Evolutionary conservation across 1,284 basidiomycete species (phyloP).

Genomic region (Microbotryum saponariae): DNA sequence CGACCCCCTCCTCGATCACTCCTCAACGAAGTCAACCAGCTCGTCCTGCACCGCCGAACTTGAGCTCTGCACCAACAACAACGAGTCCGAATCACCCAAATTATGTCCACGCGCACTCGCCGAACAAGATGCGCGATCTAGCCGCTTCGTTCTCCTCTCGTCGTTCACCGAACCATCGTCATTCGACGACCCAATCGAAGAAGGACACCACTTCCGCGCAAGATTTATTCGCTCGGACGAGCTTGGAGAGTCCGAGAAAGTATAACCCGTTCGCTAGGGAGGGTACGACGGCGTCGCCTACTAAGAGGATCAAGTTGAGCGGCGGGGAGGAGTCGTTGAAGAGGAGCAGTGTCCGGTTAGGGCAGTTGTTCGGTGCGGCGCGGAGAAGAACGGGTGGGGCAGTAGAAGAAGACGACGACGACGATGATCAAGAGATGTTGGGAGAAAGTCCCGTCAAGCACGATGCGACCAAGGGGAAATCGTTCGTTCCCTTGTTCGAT

Average conservation of each 20-base stretch:
- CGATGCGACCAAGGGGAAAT: not conserved
- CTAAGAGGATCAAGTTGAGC: no score
- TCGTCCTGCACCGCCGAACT: not conserved
- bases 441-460: not conserved
- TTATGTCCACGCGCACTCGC: constrained; percentile 29
- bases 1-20: not conserved
- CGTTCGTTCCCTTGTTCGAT: not conserved
- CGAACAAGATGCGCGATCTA: constrained; percentile 26
- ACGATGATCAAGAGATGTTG: not conserved
- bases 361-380: not conserved
- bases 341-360: not conserved
- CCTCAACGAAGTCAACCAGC: not conserved
- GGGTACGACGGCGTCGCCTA: not conserved
- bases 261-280: not conserved
- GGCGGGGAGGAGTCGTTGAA: not conserved
- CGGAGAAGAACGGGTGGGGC: not conserved
- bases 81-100: no score
- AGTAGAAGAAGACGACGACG: not conserved
- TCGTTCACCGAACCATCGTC: constrained; percentile 16
- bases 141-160: constrained; percentile 22
- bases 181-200: not conserved
- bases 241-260: not conserved
- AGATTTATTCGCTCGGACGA: not conserved
- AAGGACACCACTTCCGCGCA: not conserved
- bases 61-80: no score